phyloP scores from a whole-genome alignment of 805 yeast genomes.

The Ogataea nitratoaversa region DNA sequence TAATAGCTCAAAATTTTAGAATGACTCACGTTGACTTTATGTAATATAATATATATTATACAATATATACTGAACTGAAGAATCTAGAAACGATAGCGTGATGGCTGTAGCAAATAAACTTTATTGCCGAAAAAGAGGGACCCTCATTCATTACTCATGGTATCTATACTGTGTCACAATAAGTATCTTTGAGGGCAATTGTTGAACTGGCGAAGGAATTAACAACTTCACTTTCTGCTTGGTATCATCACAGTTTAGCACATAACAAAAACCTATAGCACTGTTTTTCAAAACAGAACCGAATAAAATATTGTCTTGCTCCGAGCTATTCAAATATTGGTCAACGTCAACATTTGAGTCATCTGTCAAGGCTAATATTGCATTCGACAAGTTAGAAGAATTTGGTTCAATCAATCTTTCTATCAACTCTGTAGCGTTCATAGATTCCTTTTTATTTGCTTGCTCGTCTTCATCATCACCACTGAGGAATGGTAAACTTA shows the following conservation, averaged over 20 bases:
- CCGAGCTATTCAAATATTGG: conserved; percentile 28
- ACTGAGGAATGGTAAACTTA: conserved; percentile 22
- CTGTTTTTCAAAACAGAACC: conserved; percentile 15
- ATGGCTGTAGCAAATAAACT: no score
- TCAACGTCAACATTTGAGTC: conserved; percentile 26
- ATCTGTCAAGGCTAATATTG: conserved; percentile 44
- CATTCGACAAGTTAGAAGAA: conserved; percentile 62
- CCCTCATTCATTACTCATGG: conserved; percentile 50
- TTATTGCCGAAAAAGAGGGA: no score
- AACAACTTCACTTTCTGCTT: conserved; percentile 65
- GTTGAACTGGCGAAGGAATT: conserved; percentile 79
- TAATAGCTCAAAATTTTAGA: no score
- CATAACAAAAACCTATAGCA: conserved; percentile 76
- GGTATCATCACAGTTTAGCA: conserved; percentile 57
- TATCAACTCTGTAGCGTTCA: conserved; percentile 15
- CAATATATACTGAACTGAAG: no score
- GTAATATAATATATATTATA: no score
- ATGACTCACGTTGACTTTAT: no score
- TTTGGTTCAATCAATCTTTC: conserved; percentile 38
- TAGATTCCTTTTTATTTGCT: conserved; percentile 4
- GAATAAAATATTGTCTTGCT: conserved; percentile 33
- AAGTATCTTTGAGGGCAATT: conserved; percentile 70
- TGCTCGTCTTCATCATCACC: conserved; percentile 26
- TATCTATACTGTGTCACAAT: conserved; percentile 77
- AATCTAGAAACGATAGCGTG: no score